Base-by-base conservation (phyloP, 2,329 filamentous ascomycete genomes). In the Aspergillus fructus region DNA sequence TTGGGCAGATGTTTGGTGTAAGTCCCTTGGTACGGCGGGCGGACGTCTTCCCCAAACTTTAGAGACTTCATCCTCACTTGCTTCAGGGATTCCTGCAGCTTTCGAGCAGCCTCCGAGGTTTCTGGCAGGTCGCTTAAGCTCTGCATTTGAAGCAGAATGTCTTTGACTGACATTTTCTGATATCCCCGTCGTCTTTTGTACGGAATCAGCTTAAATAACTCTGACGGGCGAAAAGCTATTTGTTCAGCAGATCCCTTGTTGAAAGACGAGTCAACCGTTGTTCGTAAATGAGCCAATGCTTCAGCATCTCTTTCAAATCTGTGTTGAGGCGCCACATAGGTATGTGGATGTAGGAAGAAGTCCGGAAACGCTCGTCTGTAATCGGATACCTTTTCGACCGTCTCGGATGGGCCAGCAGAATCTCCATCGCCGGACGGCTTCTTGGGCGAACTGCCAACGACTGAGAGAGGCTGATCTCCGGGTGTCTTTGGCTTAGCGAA, bases 261-360 rank as follows among this genome's bases (percentile, higher is more conserved):
- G 15, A 2, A 74, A 58, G 63, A 65, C n/a, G 80, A 77, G 46
- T 79, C 76, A 27, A 80, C 73, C 13, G 80, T 79, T 21, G 79
- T 72, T 9, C 81, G 27, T 78, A 80, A 70, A 83, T 86, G 75
- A n/a, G 78, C 68, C 24, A 79, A 77, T 0, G 84, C 82, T 59
- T 85, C 79, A 1, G 81, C 70, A 62, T 90, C 86, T 70, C 87
- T 80, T 40, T 80, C 71, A 27, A 85, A 85, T 2, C 78, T 79
- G 49, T 80, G 76, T 1, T 65, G 64, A 0, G 82, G 80, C 0
- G 92, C 91, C 53, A 97, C 65, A n/a, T 76, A 83, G 1, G 91
- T 89, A 66, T 91, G 83, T 3, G 86, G 81, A 58, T 91, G 89
- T 46, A 94, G 69, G 61, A 89, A 93, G 72, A 97, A 97, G 0